Base-by-base conservation (phyloP, 768 basidiomycete genomes). In the Strobilomyces dryophilus region DNA sequence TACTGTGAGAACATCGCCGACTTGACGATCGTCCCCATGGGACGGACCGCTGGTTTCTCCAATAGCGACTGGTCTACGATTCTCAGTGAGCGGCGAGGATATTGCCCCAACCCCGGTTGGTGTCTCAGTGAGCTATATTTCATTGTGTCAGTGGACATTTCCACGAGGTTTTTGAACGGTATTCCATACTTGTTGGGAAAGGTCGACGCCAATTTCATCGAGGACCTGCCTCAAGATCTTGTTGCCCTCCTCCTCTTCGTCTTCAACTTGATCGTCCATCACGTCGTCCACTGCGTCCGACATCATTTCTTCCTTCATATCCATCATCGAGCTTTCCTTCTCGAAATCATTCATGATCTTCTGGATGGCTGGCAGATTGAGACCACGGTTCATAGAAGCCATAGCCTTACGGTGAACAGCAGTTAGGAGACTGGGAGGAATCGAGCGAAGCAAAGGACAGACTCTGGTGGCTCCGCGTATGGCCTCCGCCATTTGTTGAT, bases 231-330 rank as follows among this genome's bases (percentile, higher is more conserved):
- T 93, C 61, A 99, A 70, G 57, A 99, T 95, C 76, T 90, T 89
- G 66, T 98, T 95, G 14, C 94, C 85, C 65, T 98, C 97, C 57
- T 88, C 89, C 61, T 98, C 97, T 71, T 98, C 95, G 47, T 95
- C 95, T 63, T 95, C 95, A 29, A 72, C 73, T 14, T 93, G 94
- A 31, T 89, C 87, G 58, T 95, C 92, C 88, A 98, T 95, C 45
- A 89, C 95, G 62, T 98, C 95, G 71, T 98, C 97, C 15, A 98
- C 89, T 14, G 93, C 89, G 55, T 98, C 97, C 20, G 90, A 92
- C 97, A 98, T 99, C 91, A 98, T 98, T 69, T 97, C 95, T 73
- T 98, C 97, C 70, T 98, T 99, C 97, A 99, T 98, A 72, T 99
- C 97, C 97, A 99, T 99, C 73, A 87, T 92, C 5, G 92, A 84